phyloP scores from a whole-genome alignment of 345 rosid species.

The Acer yangbiense region DNA sequence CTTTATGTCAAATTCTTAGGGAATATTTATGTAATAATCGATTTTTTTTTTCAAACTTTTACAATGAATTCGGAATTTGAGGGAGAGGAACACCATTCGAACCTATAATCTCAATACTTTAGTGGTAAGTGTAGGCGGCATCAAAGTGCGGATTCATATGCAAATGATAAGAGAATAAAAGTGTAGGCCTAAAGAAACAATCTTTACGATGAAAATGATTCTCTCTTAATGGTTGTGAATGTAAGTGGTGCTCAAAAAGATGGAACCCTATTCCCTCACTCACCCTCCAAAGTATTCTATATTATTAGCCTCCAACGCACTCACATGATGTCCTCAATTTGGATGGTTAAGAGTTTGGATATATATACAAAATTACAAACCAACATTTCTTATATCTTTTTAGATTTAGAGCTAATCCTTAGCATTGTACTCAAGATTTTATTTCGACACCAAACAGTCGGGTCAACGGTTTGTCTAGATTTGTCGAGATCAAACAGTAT shows the following conservation, averaged over 20 bases:
- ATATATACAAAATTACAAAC: neutral
- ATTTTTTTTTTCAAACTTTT: too few relatives aligned
- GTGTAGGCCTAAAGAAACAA: slow-evolving; percentile 15
- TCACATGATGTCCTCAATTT: neutral
- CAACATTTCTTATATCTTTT: neutral
- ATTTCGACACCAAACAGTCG: too few relatives aligned
- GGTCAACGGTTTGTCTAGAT: too few relatives aligned
- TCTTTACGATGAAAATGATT: slow-evolving; percentile 24
- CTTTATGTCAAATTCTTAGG: too few relatives aligned
- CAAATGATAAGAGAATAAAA: slow-evolving; percentile 9
- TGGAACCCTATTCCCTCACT: slow-evolving; percentile 34
- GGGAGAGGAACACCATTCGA: too few relatives aligned
- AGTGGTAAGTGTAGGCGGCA: neutral
- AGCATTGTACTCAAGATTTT: too few relatives aligned
- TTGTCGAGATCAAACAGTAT: too few relatives aligned
- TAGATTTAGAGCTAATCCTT: neutral
- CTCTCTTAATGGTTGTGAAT: slow-evolving; percentile 18
- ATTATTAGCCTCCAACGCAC: neutral
- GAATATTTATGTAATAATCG: neutral
- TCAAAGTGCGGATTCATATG: neutral
- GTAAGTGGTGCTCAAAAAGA: slow-evolving; percentile 9
- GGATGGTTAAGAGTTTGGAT: neutral
- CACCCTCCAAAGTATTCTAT: neutral
- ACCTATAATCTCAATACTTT: too few relatives aligned
- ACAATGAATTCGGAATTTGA: too few relatives aligned